phyloP scores from a whole-genome alignment of 768 basidiomycete genomes.

The Pulveroboletus sp. region DNA sequence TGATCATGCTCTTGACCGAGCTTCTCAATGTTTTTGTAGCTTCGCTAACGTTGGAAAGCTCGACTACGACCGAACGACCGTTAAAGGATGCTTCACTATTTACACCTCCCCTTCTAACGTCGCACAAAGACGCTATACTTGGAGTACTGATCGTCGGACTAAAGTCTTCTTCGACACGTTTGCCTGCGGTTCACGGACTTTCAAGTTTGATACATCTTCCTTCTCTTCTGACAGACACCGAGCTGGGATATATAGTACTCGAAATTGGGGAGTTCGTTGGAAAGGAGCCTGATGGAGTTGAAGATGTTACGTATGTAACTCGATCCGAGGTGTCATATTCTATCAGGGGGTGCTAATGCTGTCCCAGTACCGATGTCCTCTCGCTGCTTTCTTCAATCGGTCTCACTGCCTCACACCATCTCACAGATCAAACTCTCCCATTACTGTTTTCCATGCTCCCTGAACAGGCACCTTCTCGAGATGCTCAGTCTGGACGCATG shows the following conservation, averaged over 20 bases:
- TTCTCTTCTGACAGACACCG: slow-evolving; percentile 60
- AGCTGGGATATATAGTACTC: slow-evolving; percentile 76
- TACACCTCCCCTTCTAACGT: slow-evolving; percentile 39
- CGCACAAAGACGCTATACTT: slow-evolving; percentile 74
- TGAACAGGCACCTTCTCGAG: slow-evolving; percentile 51
- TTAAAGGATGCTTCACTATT: slow-evolving; percentile 28
- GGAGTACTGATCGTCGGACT: slow-evolving; percentile 58
- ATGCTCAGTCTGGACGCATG: slow-evolving; percentile 51
- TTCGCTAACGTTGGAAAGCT: not conserved
- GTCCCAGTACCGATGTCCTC: slow-evolving; percentile 51
- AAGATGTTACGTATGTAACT: slow-evolving; percentile 45
- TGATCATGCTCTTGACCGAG: slow-evolving; percentile 64
- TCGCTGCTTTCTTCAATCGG: slow-evolving; percentile 63
- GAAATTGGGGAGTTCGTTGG: slow-evolving; percentile 64
- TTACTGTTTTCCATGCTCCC: slow-evolving; percentile 74
- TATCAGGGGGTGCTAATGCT: not conserved
- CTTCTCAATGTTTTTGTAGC: slow-evolving; percentile 45
- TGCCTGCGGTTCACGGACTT: slow-evolving; percentile 61
- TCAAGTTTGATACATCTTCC: slow-evolving; percentile 62
- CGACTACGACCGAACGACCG: not conserved
- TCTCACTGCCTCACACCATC: slow-evolving; percentile 50
- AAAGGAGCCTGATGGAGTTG: slow-evolving; percentile 44
- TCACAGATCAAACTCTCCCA: slow-evolving; percentile 75
- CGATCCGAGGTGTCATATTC: not conserved
- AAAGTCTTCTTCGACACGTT: slow-evolving; percentile 45